Percentiles rank a stretch among this genome's conserved stretches.
Evolutionary conservation across 306 rosid species (phyloP).

Genomic region (Vigna radiata): DNA sequence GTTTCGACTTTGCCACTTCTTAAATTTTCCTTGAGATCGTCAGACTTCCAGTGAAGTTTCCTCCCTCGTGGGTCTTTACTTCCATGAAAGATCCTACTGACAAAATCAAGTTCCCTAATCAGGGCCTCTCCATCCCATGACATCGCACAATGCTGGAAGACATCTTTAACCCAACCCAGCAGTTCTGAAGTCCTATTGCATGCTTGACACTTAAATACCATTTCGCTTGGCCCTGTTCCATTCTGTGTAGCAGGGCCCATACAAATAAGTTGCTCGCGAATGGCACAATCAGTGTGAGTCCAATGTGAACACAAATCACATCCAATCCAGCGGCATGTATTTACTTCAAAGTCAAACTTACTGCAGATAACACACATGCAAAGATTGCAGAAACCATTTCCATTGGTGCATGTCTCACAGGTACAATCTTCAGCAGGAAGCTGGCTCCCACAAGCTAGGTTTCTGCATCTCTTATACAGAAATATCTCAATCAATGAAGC

Average conservation of each 20-base stretch:
- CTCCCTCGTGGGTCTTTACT: slow-evolving; percentile 90
- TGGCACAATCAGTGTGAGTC: slow-evolving; percentile 99
- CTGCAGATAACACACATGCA: slow-evolving; percentile 98
- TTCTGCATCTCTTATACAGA: slow-evolving; percentile 90
- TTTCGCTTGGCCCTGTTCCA: slow-evolving; percentile 83
- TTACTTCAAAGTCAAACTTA: slow-evolving; percentile 98
- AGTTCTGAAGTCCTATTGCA: slow-evolving; percentile 95
- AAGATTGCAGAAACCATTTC: slow-evolving; percentile 97
- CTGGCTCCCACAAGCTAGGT: slow-evolving; percentile 91
- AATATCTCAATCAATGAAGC: slow-evolving; percentile 86
- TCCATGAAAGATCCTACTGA: slow-evolving; percentile 88
- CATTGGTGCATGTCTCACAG: slow-evolving; percentile 80
- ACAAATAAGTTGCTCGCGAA: slow-evolving; percentile 84
- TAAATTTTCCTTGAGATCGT: slow-evolving; percentile 82
- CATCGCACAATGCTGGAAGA: slow-evolving; percentile 94
- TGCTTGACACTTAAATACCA: slow-evolving; percentile 95
- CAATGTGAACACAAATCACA: slow-evolving; percentile 97
- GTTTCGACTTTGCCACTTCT: slow-evolving; percentile 70
- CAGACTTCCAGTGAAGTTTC: slow-evolving; percentile 82
- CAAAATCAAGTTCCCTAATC: slow-evolving; percentile 90
- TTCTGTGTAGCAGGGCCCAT: slow-evolving; percentile 79
- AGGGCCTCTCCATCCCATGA: slow-evolving; percentile 92
- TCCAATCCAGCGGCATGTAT: slow-evolving; percentile 98
- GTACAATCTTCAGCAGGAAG: slow-evolving; percentile 97
- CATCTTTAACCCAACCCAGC: slow-evolving; percentile 98